A percentile compares a stretch with the other conserved stretches of the same genome.
Conservation (phyloP, 352 stramenopile genomes). For the Pythium sp. region DNA sequence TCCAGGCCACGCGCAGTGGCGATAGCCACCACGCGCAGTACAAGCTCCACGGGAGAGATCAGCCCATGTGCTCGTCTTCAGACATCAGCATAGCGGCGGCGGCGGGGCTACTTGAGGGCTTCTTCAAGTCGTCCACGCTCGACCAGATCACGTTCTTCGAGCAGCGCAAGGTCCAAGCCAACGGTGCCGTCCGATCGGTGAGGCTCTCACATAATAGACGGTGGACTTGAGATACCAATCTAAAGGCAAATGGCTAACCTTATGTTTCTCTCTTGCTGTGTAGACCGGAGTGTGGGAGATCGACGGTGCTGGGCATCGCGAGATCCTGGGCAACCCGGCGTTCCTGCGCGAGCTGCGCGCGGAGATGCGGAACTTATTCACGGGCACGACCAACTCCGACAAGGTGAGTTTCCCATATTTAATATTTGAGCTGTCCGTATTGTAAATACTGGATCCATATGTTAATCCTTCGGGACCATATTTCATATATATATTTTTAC, state of each 20-base stretch:
- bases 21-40: conserved; percentile 65
- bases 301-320: conserved; percentile 60
- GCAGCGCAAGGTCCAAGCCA: conserved; percentile 33
- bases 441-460: neutral
- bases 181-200: conserved; percentile 33
- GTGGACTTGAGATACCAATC: neutral
- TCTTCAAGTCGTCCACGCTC: conserved; percentile 50
- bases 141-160: conserved; percentile 81
- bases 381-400: conserved; percentile 40
- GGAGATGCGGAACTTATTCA: conserved; percentile 71
- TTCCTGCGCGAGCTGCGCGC: conserved; percentile 75
- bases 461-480: neutral
- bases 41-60: conserved; percentile 33
- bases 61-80: conserved; percentile 37
- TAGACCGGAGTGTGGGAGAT: conserved; percentile 84
- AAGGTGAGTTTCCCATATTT: conserved; percentile 22
- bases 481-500: neutral
- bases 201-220: neutral
- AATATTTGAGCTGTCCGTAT: neutral
- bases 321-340: conserved; percentile 67
- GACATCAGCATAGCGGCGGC: neutral
- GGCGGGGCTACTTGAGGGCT: conserved; percentile 45
- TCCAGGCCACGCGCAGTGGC: conserved; percentile 42
- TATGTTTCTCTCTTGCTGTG: neutral
- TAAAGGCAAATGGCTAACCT: neutral